phyloP scores from a whole-genome alignment of 306 rosid species.

The Quercus robur region DNA sequence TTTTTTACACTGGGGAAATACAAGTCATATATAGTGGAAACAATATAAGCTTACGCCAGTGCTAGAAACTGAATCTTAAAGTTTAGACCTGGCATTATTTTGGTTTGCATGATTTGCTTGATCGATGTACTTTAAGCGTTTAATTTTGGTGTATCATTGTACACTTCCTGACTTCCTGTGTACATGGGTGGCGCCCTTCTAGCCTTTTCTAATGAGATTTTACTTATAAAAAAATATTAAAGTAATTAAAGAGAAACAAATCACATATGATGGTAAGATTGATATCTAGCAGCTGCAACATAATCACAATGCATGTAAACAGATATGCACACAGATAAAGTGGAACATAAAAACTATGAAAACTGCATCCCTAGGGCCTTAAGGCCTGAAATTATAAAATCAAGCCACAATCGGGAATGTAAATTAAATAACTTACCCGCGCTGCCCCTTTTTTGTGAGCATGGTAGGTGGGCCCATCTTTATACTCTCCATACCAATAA shows the following conservation, averaged over 20 bases:
- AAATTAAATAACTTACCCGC: conserved; percentile 60
- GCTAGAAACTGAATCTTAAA: background rate
- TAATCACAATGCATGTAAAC: background rate
- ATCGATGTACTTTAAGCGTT: too few relatives aligned
- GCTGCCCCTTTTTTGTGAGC: conserved; percentile 86
- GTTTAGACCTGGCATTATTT: background rate
- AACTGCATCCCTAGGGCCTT: conserved; percentile 1
- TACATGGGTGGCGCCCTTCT: too few relatives aligned
- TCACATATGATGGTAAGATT: background rate
- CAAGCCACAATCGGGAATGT: conserved; percentile 2
- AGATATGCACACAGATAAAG: background rate
- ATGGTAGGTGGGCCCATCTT: conserved; percentile 90
- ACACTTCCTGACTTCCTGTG: too few relatives aligned
- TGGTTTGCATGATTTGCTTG: background rate
- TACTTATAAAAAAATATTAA: background rate
- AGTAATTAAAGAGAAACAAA: background rate
- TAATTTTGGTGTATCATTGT: too few relatives aligned
- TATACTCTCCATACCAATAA: conserved; percentile 99
- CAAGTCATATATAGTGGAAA: background rate
- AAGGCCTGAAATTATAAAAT: conserved; percentile 7
- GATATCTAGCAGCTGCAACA: background rate
- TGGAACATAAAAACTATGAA: background rate
- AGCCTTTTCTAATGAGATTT: too few relatives aligned
- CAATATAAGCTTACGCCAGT: background rate
- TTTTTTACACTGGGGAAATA: background rate